phyloP scores from a whole-genome alignment of 176 grass and related monocot genomes.

The Oryza nivara region DNA sequence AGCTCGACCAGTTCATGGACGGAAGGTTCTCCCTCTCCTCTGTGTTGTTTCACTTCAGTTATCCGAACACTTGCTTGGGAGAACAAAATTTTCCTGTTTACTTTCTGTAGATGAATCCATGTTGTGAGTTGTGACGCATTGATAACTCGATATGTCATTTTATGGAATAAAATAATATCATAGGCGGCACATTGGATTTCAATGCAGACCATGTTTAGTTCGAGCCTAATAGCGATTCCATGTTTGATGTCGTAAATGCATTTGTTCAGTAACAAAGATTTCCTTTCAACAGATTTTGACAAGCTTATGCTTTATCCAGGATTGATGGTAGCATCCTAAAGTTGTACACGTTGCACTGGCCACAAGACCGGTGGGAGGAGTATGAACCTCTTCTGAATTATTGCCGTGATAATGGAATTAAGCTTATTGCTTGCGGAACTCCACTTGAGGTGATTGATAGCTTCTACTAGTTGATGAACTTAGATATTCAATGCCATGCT shows the following conservation, averaged over 20 bases:
- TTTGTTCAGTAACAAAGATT: constrained; percentile 1
- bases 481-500: constrained; percentile 4
- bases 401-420: constrained; percentile 71
- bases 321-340: constrained; percentile 80
- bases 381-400: constrained; percentile 97
- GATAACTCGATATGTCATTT: neutral
- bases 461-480: neutral
- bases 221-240: neutral
- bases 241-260: constrained; percentile 14
- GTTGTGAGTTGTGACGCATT: neutral
- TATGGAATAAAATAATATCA: neutral
- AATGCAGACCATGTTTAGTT: neutral
- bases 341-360: constrained; percentile 80
- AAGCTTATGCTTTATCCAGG: constrained; percentile 56
- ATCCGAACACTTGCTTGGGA: neutral
- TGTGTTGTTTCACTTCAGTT: neutral
- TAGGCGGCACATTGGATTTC: neutral
- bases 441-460: constrained; percentile 76
- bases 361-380: constrained; percentile 79
- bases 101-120: neutral
- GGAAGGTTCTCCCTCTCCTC: constrained; percentile 55
- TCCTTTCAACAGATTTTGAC: neutral
- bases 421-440: constrained; percentile 86
- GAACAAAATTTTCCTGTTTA: neutral
- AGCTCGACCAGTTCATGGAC: constrained; percentile 82